These are phyloP conservation scores for Luffa aegyptiaca DNA, from an alignment of 306 rosid species.

Conservation along the genomic window DNA sequence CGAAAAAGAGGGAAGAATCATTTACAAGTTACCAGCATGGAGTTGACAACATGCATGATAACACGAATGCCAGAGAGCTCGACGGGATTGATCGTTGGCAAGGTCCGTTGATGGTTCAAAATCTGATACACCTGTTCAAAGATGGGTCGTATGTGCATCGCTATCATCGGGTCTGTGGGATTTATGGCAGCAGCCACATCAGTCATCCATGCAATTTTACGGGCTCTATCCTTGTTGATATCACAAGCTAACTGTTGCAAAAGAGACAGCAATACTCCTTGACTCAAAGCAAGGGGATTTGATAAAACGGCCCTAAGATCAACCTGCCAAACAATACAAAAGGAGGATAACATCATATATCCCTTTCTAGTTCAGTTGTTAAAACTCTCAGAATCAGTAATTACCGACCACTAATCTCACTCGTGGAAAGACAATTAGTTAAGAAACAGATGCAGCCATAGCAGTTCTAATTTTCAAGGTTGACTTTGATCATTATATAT, in stretches of 20 bases:
- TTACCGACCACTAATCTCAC: neutral
- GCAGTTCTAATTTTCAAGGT: neutral
- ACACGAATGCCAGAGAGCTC: constrained; percentile 61
- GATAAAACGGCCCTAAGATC: constrained; percentile 59
- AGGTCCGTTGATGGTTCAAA: constrained; percentile 75
- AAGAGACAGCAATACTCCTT: constrained; percentile 91
- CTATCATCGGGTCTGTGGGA: constrained; percentile 54
- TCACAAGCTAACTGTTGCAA: constrained; percentile 92
- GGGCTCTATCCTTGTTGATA: constrained; percentile 46
- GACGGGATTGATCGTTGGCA: constrained; percentile 36
- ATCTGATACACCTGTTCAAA: constrained; percentile 93
- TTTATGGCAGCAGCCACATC: constrained; percentile 65
- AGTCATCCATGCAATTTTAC: constrained; percentile 77
- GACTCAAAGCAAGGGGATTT: constrained; percentile 79
- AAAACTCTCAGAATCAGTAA: neutral
- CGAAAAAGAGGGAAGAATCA: constrained; percentile 18
- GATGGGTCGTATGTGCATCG: constrained; percentile 66
- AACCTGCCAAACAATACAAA: constrained; percentile 41
- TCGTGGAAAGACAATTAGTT: neutral
- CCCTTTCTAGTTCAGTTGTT: neutral
- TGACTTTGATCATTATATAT: neutral
- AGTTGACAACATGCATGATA: constrained; percentile 84
- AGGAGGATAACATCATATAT: neutral
- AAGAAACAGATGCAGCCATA: neutral
- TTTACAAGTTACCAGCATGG: constrained; percentile 82